Evolutionary conservation across 768 basidiomycete genomes (phyloP), one percentile per base, ranked within the genome.

Genomic region (Amanita molliuscula): DNA sequence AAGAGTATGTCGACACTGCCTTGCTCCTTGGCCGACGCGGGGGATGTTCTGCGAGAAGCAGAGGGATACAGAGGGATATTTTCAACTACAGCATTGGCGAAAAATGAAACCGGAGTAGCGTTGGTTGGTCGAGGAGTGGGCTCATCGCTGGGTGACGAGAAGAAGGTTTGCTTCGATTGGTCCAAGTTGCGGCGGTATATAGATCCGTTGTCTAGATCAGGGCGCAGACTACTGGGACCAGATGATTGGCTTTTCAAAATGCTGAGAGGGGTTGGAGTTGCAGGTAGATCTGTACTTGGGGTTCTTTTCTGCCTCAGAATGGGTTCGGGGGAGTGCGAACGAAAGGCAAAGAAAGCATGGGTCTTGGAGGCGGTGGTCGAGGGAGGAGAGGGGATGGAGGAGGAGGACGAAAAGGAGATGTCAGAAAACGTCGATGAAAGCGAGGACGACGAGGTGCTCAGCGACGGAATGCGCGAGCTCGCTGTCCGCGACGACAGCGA

Each of bases 331-430:
- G 68, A 64, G 6, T 69, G 67, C 0, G 71, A 65, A 8, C 62
- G 60, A 44, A 71, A 68, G 33, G 71, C 64, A 61, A 76, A 71
- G 61, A 76, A 74, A 8, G 73, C 71, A 56, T 71, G 62, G 8
- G 76, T 78, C 63, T 75, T 77, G 36, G 68, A 61, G 3, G 56
- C 58, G 0, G 67, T 59, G 60, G 13, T 58, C 48, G 31, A 64
- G 56, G 36, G 55, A 44, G 49, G 58, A 55, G 26, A 57, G 44
- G 20, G 49, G 47, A 25, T 7, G 11, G 64, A 59, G 41, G 62
- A 53, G n/a, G 56, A 55, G 1, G 61, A 58, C 13, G 56, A 55
- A 2, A 60, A 58, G 21, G 38, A 40, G 3, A 55, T 47, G 43
- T 70, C 69, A 7, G 69, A 67, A 53, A 72, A 70, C 2, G 70